Base-by-base conservation (phyloP, 202 grass and related monocot genomes). In the Zoysia matrella region DNA sequence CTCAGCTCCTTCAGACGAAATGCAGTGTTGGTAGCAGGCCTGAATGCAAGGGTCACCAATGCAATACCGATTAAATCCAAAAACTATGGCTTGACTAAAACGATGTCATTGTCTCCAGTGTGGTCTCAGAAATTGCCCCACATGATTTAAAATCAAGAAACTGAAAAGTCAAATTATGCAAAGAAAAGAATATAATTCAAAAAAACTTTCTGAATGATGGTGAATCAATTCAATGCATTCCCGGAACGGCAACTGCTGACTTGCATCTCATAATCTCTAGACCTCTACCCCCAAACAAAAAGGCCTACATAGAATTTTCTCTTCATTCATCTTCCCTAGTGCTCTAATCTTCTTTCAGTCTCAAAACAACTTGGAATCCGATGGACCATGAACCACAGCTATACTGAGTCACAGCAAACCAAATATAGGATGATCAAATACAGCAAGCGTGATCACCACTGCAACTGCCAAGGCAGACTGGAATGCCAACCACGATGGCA, bases 341-440 rank as follows among this genome's bases (percentile, higher is more conserved):
- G 62, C 48, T 65, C 76, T 53, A 69, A 57, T 45, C 73, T 5
- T 52, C 52, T 80, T 75, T 78, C 77, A 14, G 66, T 65, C 72
- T n/a, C 30, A 82, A 86, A 91, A 66, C 30, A 84, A 70, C 48
- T 39, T 55, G 36, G 69, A 83, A 74, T 87, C 78, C 67, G 76
- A 64, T 5, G 40, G 18, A 78, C 84, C 72, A 78, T 69, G 41
- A 82, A 65, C 56, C 55, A 15, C 49, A 69, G 55, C 71, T 46
- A 74, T 48, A 11, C 42, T 3, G 0, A 30, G 53, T 85, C 82
- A 85, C 82, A 77, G 72, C 51, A 77, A 85, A 9, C 78, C 55
- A 0, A 57, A 1, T 3, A 40, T 41, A 49, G 46, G 53, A 61
- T 82, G 41, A 4, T 74, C 62, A 11, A 73, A 11, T 16, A 47